These are phyloP conservation scores for Phytophthora ohioensis DNA, from an alignment of 352 stramenopile species.

Conservation along the genomic window DNA sequence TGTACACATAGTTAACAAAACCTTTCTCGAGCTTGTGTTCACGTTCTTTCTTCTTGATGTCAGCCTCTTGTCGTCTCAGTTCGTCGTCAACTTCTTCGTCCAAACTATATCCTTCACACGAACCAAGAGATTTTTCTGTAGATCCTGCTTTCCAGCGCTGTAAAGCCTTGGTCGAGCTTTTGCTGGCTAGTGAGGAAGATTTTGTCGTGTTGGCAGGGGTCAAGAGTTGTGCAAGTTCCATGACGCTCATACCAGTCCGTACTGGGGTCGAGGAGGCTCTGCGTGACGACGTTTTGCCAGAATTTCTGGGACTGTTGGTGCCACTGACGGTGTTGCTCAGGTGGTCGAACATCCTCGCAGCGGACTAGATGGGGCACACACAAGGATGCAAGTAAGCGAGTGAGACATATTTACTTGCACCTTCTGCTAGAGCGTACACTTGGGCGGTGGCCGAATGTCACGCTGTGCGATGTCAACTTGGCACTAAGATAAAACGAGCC, in stretches of 20 bases:
- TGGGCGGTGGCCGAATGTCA: constrained; percentile 81
- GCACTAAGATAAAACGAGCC: constrained; percentile 26
- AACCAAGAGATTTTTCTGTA: constrained; percentile 2
- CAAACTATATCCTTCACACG: constrained; percentile 17
- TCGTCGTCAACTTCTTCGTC: constrained; percentile 34
- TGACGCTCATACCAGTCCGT: constrained; percentile 75
- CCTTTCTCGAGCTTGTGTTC: constrained; percentile 46
- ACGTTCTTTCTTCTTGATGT: constrained; percentile 16
- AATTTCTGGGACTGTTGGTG: constrained; percentile 28
- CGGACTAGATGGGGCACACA: constrained; percentile 50
- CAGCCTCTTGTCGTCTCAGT: constrained; percentile 18
- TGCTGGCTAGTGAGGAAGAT: constrained; percentile 22
- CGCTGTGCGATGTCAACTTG: constrained; percentile 51
- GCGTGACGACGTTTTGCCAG: constrained; percentile 26
- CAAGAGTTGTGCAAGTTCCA: constrained; percentile 66
- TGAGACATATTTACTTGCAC: constrained; percentile 12
- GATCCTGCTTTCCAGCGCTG: constrained; percentile 17
- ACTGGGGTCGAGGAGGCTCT: constrained; percentile 34
- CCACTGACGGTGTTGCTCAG: constrained; percentile 49
- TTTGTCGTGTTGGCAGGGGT: constrained; percentile 42
- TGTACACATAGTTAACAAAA: constrained; percentile 65
- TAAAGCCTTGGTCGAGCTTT: constrained; percentile 25
- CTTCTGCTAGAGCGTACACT: constrained; percentile 43
- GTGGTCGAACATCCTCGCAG: constrained; percentile 76
- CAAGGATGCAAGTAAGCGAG: constrained; percentile 13